Evolutionary conservation across 1,139 yeast species (phyloP).

Genomic region (Debaryomycetaceae sp.): DNA sequence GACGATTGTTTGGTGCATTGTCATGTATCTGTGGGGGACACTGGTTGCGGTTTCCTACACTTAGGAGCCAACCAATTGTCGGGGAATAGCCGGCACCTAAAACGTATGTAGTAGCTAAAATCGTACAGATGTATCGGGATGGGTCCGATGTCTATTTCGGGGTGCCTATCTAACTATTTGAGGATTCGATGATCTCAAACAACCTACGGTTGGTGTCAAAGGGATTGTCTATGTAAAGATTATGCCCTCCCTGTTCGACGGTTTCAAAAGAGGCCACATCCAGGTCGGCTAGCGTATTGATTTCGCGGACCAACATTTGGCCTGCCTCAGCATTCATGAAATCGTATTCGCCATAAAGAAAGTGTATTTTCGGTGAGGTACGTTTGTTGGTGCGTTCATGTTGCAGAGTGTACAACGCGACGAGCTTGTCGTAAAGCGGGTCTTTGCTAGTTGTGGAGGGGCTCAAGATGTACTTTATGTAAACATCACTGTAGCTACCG

Average conservation of each 20-base stretch:
- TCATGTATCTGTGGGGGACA: too few species aligned
- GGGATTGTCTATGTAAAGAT: constrained; percentile 46
- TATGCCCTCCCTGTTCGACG: constrained; percentile 44
- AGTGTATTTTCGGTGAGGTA: constrained; percentile 30
- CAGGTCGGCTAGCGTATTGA: constrained; percentile 19
- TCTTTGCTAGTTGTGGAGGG: constrained; percentile 76
- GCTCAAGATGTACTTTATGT: constrained; percentile 59
- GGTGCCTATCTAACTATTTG: background rate
- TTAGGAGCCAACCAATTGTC: too few species aligned
- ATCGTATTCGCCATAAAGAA: constrained; percentile 79
- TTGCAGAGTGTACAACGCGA: constrained; percentile 15
- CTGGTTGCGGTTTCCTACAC: too few species aligned
- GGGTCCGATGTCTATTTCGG: too few species aligned
- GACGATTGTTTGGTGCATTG: too few species aligned
- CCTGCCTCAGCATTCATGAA: constrained; percentile 88
- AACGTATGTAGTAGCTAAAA: too few species aligned
- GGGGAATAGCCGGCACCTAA: too few species aligned
- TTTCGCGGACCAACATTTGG: constrained; percentile 37
- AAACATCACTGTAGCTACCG: constrained; percentile 63
- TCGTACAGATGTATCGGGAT: too few species aligned
- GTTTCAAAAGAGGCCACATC: constrained; percentile 19
- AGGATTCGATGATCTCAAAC: constrained; percentile 7
- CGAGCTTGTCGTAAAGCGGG: constrained; percentile 68
- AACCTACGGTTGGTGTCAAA: constrained; percentile 46
- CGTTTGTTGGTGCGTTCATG: constrained; percentile 7